Percentiles rank a stretch among this genome's conserved stretches.
Conservation (phyloP, 768 basidiomycete genomes). For the Podaxis sp. region DNA sequence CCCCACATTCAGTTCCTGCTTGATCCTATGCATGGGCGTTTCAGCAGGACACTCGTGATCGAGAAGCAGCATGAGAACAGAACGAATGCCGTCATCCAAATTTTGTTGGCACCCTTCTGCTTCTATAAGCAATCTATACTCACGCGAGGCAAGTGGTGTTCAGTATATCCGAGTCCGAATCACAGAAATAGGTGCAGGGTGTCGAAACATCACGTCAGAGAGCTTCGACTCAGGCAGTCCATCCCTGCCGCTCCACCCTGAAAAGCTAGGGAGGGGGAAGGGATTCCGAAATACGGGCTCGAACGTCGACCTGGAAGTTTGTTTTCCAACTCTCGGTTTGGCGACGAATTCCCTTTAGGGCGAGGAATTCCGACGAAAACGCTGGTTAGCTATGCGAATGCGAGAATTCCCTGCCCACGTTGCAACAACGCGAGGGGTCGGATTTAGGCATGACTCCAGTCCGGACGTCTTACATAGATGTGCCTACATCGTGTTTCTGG, state of each 20-base stretch:
- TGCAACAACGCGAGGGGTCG: conserved; percentile 1
- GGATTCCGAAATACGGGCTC: not conserved
- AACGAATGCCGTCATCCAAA: not conserved
- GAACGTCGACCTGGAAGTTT: not conserved
- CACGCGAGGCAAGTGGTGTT: conserved; percentile 4
- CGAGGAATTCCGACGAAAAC: conserved; percentile 9
- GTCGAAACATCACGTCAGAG: not conserved
- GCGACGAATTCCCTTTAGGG: not conserved
- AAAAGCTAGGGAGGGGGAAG: not conserved
- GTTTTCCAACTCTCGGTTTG: not conserved
- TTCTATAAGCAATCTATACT: not conserved
- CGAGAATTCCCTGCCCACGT: conserved; percentile 5
- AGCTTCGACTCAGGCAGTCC: not conserved
- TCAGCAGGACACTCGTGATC: not conserved
- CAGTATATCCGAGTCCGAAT: conserved; percentile 7
- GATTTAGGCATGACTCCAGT: not conserved
- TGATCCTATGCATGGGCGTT: not conserved
- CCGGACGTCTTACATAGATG: not conserved
- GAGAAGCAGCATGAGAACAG: not conserved
- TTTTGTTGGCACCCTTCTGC: not conserved
- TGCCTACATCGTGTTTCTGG: not conserved
- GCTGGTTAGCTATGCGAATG: not conserved
- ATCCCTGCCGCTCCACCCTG: not conserved
- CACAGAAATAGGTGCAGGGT: not conserved
- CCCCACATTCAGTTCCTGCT: not conserved